Evolutionary conservation across 73 alveolate species (phyloP), one percentile per base, ranked within the genome.

Genomic region (Tetrahymena elliotti): DNA sequence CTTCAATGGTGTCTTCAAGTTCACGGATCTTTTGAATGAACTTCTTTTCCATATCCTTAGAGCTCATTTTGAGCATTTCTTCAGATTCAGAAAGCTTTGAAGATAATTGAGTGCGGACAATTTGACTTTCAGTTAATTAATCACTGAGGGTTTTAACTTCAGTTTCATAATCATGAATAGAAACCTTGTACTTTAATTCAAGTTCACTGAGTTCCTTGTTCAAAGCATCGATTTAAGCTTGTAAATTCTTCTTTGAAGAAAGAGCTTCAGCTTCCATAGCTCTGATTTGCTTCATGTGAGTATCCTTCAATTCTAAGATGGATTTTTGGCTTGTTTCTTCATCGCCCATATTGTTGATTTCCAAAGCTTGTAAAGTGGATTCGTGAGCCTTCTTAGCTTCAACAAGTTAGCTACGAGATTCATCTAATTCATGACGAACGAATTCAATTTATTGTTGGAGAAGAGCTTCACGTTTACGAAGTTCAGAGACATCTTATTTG

Each of bases 331-430:
- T 47, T 0, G 93, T 93, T 52, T 94, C 96, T 39, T 84, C 93
- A 11, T 88, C 93, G 8, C 93, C 96, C 41, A 33, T 40, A n/a
- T 92, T 94, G 93, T 94, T 47, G 92, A 35, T 88, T 82, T 94
- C 96, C 82, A 94, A 94, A 47, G 96, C 96, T 33, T 94, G 38
- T 88, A 94, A 38, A n/a, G 93, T 94, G 16, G 95, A 94, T 18
- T 94, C 96, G 83, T 94, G 96, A 40, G 96, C 94, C 38, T 94
- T 94, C 93, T 94, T 94, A 92, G 93, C 93, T 53, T 94, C 96
- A 84, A 84, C 95, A 18, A 94, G 93, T 92, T 94, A 92, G 33
- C 83, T 84, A 52, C 92, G 93, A 16, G 93, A 94, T 52, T 94
- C 96, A 15, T 94, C 96, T 33, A 94, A 53, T 88, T 94, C 93